Conservation (phyloP, 129 eudicot species). For the Gnaphalium uliginosum region DNA sequence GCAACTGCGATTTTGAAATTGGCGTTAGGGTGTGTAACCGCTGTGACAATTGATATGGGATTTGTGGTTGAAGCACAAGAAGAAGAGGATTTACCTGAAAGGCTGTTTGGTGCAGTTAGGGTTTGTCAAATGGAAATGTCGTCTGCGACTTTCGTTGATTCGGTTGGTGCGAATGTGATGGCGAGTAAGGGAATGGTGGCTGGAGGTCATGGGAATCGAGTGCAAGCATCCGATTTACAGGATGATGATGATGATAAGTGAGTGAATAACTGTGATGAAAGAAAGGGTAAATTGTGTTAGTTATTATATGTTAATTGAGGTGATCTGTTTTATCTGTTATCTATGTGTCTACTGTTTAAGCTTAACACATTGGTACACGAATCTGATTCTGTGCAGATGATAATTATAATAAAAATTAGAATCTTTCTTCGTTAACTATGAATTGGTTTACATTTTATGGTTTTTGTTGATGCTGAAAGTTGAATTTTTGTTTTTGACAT, state of each 20-base stretch:
- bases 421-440: background rate
- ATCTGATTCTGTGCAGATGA: background rate
- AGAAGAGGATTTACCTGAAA: constrained; percentile 82
- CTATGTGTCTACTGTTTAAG: background rate
- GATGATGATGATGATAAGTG: constrained; percentile 17
- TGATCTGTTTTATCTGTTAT: background rate
- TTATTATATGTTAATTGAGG: background rate
- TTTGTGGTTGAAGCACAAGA: constrained; percentile 72
- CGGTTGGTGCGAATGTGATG: background rate
- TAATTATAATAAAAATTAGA: no score
- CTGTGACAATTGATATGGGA: constrained; percentile 93
- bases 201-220: constrained; percentile 22
- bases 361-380: background rate
- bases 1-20: constrained; percentile 71
- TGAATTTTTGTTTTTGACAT: background rate
- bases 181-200: background rate
- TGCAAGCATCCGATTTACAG: constrained; percentile 12
- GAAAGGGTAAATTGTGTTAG: background rate
- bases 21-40: constrained; percentile 77
- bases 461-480: background rate
- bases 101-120: constrained; percentile 84
- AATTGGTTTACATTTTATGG: no score
- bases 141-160: constrained; percentile 60
- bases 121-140: constrained; percentile 91
- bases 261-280: background rate